Evolutionary conservation across 2,329 filamentous ascomycete genomes (phyloP).

Genomic region (Neospermospora avenae): DNA sequence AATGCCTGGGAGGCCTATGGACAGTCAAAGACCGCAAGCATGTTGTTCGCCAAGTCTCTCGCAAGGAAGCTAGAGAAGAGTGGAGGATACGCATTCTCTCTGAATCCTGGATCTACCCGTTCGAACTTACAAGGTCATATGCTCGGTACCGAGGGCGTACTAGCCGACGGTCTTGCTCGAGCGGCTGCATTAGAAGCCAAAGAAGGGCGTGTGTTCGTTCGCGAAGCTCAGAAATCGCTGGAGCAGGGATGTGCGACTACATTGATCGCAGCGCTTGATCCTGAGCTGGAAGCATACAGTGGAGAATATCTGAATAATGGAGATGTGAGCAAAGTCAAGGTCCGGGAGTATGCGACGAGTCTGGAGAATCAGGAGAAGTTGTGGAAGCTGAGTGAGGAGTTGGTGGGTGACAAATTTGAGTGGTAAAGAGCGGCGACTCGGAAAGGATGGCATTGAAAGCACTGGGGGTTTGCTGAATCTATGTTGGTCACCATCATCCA

Average conservation of each 20-base stretch:
- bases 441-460: too few species aligned
- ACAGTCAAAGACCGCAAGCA: slow-evolving; percentile 38
- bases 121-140: slow-evolving; percentile 14
- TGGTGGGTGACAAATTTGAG: slow-evolving; percentile 21
- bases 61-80: slow-evolving; percentile 28
- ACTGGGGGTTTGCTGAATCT: background rate
- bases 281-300: slow-evolving; percentile 27
- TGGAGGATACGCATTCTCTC: slow-evolving; percentile 32
- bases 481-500: too few species aligned
- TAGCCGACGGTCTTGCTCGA: background rate
- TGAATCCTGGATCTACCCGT: slow-evolving; percentile 34
- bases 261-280: slow-evolving; percentile 40
- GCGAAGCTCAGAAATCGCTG: slow-evolving; percentile 6
- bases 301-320: slow-evolving; percentile 19
- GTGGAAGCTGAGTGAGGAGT: slow-evolving; percentile 20
- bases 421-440: background rate
- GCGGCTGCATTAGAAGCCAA: slow-evolving; percentile 4
- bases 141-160: background rate
- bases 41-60: slow-evolving; percentile 35
- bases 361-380: slow-evolving; percentile 15
- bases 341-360: background rate
- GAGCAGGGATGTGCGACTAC: slow-evolving; percentile 33
- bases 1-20: slow-evolving; percentile 37
- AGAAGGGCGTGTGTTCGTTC: slow-evolving; percentile 6
- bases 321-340: slow-evolving; percentile 4